Base-by-base conservation (phyloP, 108 stramenopile species). In the Cyclotella cryptica region DNA sequence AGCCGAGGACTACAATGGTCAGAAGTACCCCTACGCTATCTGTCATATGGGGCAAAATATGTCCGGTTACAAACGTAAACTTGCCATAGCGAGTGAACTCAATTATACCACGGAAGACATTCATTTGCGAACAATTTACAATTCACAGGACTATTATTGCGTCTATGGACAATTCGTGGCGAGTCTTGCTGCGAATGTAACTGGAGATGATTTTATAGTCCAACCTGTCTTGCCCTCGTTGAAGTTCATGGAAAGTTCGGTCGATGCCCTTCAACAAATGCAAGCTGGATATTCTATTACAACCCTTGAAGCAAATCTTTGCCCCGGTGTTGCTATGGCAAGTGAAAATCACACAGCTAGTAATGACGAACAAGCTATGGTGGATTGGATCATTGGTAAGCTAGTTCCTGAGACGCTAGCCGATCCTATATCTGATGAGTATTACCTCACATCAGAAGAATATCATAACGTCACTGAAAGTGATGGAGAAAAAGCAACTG, bases 1-100 rank as follows among this genome's bases (percentile, higher is more conserved):
- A 14, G 78, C 29, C n/a, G 78, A 79, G 30, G 0, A 19, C 11
- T 19, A 21, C n/a, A 1, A 14, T 0, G 28, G 21, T 30, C 27
- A 69, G n/a, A 79, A 73, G 27, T 73, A 55, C 39, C 78, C 78
- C 12, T 79, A 66, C 49, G 17, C 66, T 1, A 12, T 79, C 8
- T 79, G 78, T 30, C 78, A 73, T 44, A 64, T 40, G 15, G 78
- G 72, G 17, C 35, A 55, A 11, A 41, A 26, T 15, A 71, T 65
- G 72, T 60, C 57, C 0, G 78, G 78, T 0, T 79, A 66, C 30
- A 13, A 42, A 73, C 62, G 72, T 18, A 62, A 72, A 12, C 24
- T 72, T 30, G 72, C 78, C 24, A 19, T 79, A 13, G 12, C 21
- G 1, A 42, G 41, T 19, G 62, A 63, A 6, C 28, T 78, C 1